These are phyloP conservation scores for Bacterosira constricta DNA, from an alignment of 108 stramenopile genomes.

Conservation along the genomic window DNA sequence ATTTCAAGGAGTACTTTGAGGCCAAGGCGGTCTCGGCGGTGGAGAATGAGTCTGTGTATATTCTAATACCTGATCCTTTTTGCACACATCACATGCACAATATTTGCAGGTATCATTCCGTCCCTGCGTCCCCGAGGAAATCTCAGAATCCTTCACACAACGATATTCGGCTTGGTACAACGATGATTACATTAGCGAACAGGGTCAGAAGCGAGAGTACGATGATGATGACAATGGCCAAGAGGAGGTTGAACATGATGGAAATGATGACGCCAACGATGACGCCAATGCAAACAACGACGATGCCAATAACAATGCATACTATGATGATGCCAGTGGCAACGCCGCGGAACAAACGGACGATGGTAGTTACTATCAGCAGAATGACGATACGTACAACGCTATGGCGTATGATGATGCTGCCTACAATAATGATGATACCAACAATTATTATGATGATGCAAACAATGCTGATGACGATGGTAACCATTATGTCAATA, in stretches of 20 bases:
- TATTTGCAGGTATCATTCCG: constrained; percentile 59
- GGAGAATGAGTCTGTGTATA: neutral
- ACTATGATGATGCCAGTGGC: constrained; percentile 40
- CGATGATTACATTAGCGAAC: constrained; percentile 75
- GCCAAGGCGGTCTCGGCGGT: no score
- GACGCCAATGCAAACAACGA: constrained; percentile 10
- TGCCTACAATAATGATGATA: constrained; percentile 54
- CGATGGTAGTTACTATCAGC: constrained; percentile 32
- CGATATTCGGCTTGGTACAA: constrained; percentile 76
- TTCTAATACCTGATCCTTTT: no score
- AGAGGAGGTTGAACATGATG: constrained; percentile 17
- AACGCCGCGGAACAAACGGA: constrained; percentile 56
- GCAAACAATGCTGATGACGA: constrained; percentile 18
- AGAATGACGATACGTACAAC: constrained; percentile 27
- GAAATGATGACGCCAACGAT: constrained; percentile 16
- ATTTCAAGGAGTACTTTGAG: no score
- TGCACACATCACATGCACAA: no score
- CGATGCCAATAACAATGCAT: constrained; percentile 29
- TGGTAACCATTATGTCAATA: constrained; percentile 28
- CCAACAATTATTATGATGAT: constrained; percentile 30
- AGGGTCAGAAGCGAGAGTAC: constrained; percentile 53
- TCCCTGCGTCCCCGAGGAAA: constrained; percentile 65
- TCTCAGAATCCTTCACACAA: constrained; percentile 80
- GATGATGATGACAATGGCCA: constrained; percentile 25
- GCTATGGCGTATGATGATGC: constrained; percentile 1